These are phyloP conservation scores for Sporothrix brunneoviolacea DNA, from an alignment of 2,329 filamentous ascomycete species.

Conservation along the genomic window DNA sequence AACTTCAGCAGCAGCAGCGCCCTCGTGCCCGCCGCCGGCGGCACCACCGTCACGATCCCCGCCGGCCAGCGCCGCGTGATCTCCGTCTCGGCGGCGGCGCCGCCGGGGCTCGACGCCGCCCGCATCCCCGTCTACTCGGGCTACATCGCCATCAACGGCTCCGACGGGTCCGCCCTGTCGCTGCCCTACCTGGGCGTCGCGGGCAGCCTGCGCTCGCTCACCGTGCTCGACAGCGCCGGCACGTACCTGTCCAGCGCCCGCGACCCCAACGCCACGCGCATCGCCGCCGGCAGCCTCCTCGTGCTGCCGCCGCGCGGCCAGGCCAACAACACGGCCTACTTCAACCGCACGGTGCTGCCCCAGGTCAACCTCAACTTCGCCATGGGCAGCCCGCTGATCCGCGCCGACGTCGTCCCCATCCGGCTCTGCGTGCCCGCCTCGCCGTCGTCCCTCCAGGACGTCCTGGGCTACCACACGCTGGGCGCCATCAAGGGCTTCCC, in stretches of 20 bases:
- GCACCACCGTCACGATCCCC: constrained; percentile 36
- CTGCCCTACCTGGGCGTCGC: constrained; percentile 35
- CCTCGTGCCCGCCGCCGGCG: constrained; percentile 13
- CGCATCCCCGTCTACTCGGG: constrained; percentile 43
- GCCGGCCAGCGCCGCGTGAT: constrained; percentile 38
- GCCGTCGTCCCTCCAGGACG: constrained; percentile 16
- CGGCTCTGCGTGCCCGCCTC: constrained; percentile 12
- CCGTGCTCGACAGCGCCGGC: constrained; percentile 12
- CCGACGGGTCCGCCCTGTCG: constrained; percentile 32
- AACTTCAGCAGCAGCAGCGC: constrained; percentile 29
- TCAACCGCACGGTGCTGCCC: constrained; percentile 28
- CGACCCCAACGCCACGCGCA: constrained; percentile 12
- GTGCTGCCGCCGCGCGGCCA: constrained; percentile 33
- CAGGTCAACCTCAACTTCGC: constrained; percentile 34
- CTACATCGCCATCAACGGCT: constrained; percentile 39
- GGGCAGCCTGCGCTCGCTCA: constrained; percentile 9
- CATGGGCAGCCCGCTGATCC: constrained; percentile 40
- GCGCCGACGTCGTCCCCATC: constrained; percentile 38
- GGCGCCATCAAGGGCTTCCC: constrained; percentile 40
- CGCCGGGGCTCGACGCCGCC: constrained; percentile 29
- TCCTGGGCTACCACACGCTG: constrained; percentile 34
- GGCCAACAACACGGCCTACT: constrained; percentile 25
- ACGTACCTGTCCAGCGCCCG: constrained; percentile 11
- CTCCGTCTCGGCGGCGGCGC: constrained; percentile 38
- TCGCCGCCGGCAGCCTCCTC: constrained; percentile 33